phyloP scores from a whole-genome alignment of 805 yeast genomes.

The Yueomyces sinensis region DNA sequence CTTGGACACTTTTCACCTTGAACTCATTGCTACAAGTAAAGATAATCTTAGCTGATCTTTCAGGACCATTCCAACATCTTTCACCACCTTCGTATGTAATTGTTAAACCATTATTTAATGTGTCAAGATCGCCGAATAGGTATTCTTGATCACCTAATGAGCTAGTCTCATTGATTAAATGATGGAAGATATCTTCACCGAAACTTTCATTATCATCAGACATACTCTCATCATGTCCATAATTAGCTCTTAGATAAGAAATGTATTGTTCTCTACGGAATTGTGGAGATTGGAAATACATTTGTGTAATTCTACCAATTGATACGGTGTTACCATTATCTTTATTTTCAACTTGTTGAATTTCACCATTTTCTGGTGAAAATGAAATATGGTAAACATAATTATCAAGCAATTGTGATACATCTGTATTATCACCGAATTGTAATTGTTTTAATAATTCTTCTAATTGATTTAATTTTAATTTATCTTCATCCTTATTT shows the following conservation, averaged over 20 bases:
- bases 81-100: slow-evolving; percentile 48
- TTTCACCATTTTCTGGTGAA: slow-evolving; percentile 8
- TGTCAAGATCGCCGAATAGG: slow-evolving; percentile 20
- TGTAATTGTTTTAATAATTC: slow-evolving; percentile 7
- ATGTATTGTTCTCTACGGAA: slow-evolving; percentile 5
- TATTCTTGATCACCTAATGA: slow-evolving; percentile 8
- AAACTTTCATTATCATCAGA: slow-evolving; percentile 1
- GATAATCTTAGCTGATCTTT: slow-evolving; percentile 51
- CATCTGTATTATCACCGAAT: background rate
- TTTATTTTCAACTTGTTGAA: slow-evolving; percentile 15
- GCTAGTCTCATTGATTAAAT: slow-evolving; percentile 12
- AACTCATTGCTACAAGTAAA: slow-evolving; percentile 54
- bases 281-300: background rate
- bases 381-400: slow-evolving; percentile 16
- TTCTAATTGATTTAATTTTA: slow-evolving; percentile 1
- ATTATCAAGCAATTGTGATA: slow-evolving; percentile 5
- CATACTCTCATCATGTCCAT: slow-evolving; percentile 8
- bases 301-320: slow-evolving; percentile 12
- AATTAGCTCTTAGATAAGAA: slow-evolving; percentile 12
- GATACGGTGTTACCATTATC: slow-evolving; percentile 11
- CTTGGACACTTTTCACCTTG: slow-evolving; percentile 42
- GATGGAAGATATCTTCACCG: slow-evolving; percentile 11
- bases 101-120: slow-evolving; percentile 22
- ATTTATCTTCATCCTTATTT: slow-evolving; percentile 2
- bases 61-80: slow-evolving; percentile 91